Evolutionary conservation across 768 basidiomycete genomes (phyloP), one percentile per base, ranked within the genome.

Genomic region (Macrolepiota albuminosa): DNA sequence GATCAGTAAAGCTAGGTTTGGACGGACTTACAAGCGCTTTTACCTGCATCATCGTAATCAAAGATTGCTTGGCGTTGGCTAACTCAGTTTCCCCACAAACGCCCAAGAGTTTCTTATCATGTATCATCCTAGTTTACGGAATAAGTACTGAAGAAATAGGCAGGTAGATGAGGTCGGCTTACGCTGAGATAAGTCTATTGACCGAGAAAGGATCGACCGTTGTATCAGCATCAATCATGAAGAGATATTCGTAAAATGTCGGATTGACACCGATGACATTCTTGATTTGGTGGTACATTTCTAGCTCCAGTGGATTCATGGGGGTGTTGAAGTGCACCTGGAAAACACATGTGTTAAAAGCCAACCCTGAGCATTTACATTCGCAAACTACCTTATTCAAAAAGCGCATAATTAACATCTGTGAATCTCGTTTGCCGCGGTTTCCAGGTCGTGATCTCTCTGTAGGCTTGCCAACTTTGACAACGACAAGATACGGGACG

Each of bases 221-320:
- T 1, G 97, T 99, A 81, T 97, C 94, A 63, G 95, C 94, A 73
- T 97, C 94, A 45, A 97, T 85, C 71, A 86, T 94, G 76, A 96
- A 90, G 61, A 95, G 65, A 67, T 95, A 98, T 74, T 98, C 97
- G 74, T 98, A 99, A 76, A 98, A 98, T 0, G 93, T 88, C 2
- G 96, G 97, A 74, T 99, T 97, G 68, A 99, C 94, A 73, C 97
- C 97, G 67, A 99, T 98, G 56, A 98, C 95, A 68, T 99, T 99
- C 83, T 98, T 94, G 81, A 98, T 95, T 74, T 99, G 97, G 71
- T 98, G 97, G 70, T 95, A 98, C 78, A 99, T 96, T 77, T 99
- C 97, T 56, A 99, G 76, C 75, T 99, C 97, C 62, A 96, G 75
- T 0, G 97, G 97, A 68, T 90, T 93, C 97, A 99, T 98, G 0